A percentile compares a stretch with the other conserved stretches of the same genome.
Conservation (phyloP, 331 rosid genomes). For the Phaseolus coccineus region DNA sequence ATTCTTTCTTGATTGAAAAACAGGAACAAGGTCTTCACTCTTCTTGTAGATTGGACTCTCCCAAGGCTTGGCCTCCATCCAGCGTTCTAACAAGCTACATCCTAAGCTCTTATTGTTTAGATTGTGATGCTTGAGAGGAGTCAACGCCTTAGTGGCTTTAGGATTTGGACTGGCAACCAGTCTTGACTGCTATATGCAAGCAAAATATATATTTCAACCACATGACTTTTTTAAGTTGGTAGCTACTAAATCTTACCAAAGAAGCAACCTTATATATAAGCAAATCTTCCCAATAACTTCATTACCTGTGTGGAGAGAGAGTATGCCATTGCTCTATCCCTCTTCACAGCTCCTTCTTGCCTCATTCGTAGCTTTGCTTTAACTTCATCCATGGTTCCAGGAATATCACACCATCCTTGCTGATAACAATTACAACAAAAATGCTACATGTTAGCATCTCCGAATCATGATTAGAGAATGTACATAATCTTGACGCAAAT, state of each 20-base stretch:
- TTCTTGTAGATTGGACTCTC: conserved; percentile 63
- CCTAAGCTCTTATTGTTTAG: conserved; percentile 54
- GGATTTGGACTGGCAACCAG: conserved; percentile 68
- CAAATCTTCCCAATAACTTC: background rate
- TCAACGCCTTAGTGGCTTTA: conserved; percentile 48
- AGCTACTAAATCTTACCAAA: conserved; percentile 2
- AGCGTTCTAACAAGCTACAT: conserved; percentile 69
- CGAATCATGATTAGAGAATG: conserved; percentile 19
- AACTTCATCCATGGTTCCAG: conserved; percentile 76
- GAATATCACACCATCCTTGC: conserved; percentile 87
- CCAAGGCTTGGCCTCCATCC: conserved; percentile 87
- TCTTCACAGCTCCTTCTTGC: conserved; percentile 79
- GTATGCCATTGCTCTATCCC: conserved; percentile 86
- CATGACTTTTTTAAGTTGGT: background rate
- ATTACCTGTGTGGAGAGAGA: conserved; percentile 73
- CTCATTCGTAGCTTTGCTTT: conserved; percentile 72
- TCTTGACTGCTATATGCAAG: conserved; percentile 62
- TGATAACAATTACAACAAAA: conserved; percentile 45
- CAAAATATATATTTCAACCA: background rate
- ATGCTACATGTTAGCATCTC: conserved; percentile 5
- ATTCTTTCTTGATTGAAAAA: conserved; percentile 60
- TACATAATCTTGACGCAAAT: conserved; percentile 1
- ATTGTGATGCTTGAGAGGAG: conserved; percentile 53
- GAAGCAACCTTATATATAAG: background rate
- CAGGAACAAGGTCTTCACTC: conserved; percentile 50